These are phyloP conservation scores for Lanmaoa pseudosensibilis DNA, from an alignment of 768 basidiomycete species.

Conservation along the genomic window DNA sequence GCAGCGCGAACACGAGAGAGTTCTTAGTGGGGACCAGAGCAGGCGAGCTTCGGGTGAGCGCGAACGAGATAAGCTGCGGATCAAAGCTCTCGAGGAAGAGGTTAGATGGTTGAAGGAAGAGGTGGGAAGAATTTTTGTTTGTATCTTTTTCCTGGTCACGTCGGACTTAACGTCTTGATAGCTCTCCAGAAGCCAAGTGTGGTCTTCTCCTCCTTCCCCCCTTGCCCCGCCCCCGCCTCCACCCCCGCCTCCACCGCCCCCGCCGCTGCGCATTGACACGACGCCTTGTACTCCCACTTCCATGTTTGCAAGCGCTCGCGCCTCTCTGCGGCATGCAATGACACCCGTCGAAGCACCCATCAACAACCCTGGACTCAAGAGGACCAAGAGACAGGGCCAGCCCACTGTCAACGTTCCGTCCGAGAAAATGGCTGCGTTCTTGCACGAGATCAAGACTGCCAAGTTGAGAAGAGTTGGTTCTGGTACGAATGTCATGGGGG, in stretches of 20 bases:
- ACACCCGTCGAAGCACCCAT: constrained; percentile 67
- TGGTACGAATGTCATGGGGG: constrained; percentile 18
- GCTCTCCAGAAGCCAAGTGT: constrained; percentile 45
- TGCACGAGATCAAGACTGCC: constrained; percentile 77
- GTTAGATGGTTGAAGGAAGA: constrained; percentile 57
- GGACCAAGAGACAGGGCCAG: constrained; percentile 49
- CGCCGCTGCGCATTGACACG: constrained; percentile 35
- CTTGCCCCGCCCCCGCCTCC: constrained; percentile 43
- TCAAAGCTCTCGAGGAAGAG: constrained; percentile 65
- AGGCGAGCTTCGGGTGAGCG: constrained; percentile 40
- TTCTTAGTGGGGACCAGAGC: constrained; percentile 38
- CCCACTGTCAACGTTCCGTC: constrained; percentile 72
- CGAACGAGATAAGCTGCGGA: constrained; percentile 59
- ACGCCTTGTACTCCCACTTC: constrained; percentile 28
- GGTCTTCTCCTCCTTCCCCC: constrained; percentile 10
- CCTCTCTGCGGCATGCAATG: constrained; percentile 56
- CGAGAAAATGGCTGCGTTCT: constrained; percentile 82
- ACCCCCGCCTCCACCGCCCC: constrained; percentile 37
- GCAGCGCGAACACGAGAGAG: constrained; percentile 45
- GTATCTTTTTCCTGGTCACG: neutral
- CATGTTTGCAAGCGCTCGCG: constrained; percentile 60
- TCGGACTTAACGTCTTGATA: constrained; percentile 24
- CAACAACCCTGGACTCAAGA: constrained; percentile 42
- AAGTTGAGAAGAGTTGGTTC: constrained; percentile 57
- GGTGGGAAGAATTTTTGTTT: constrained; percentile 33